These are phyloP conservation scores for Trichoderma oligosporum DNA, from an alignment of 2,329 filamentous ascomycete genomes.

Conservation along the genomic window DNA sequence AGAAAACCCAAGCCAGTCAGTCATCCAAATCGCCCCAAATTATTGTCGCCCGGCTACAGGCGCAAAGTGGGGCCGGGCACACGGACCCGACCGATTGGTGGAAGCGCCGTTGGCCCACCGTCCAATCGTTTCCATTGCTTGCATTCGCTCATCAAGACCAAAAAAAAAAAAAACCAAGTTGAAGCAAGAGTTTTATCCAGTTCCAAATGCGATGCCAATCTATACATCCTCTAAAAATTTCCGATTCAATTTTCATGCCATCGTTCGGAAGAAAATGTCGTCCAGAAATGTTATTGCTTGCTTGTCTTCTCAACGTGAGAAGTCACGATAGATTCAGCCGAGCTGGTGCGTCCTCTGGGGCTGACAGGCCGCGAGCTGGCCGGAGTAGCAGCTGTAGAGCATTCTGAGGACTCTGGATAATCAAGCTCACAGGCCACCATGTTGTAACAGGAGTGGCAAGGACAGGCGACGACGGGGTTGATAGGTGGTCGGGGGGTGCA, in stretches of 20 bases:
- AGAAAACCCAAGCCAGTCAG: background rate
- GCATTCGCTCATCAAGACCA: background rate
- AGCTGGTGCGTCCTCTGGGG: background rate
- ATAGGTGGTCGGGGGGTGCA: slow-evolving; percentile 39
- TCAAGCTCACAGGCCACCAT: background rate
- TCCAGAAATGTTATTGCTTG: background rate
- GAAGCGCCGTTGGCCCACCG: background rate
- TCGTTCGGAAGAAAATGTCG: background rate
- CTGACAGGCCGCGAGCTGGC: slow-evolving; percentile 1
- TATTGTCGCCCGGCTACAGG: background rate
- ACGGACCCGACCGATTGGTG: background rate
- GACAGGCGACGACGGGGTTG: slow-evolving; percentile 34
- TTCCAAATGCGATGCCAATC: no score
- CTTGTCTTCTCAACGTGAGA: background rate
- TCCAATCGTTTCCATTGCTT: background rate
- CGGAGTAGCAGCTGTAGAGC: background rate
- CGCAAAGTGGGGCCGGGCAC: slow-evolving; percentile 12
- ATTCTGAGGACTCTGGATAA: background rate
- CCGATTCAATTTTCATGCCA: background rate
- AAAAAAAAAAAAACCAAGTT: background rate
- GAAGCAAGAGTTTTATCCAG: no score
- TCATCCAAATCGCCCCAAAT: background rate
- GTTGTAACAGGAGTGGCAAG: slow-evolving; percentile 37
- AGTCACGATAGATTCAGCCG: background rate
- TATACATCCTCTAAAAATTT: background rate